A percentile compares a stretch with the other conserved stretches of the same genome.
Evolutionary conservation across 176 grass and related monocot species (phyloP).

Genomic region (Eragrostis nindensis): DNA sequence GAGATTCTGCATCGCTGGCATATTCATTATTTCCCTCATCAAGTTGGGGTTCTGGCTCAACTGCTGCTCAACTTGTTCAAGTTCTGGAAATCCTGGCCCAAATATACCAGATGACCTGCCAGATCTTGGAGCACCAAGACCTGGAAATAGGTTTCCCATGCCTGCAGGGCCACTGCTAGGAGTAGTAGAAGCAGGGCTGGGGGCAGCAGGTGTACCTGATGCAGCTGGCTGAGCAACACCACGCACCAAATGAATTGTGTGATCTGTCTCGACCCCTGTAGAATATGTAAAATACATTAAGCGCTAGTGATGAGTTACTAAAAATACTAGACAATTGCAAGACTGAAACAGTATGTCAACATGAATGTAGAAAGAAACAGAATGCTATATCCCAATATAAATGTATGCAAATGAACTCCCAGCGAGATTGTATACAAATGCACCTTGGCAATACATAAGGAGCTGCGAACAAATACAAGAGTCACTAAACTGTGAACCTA

Average conservation of each 20-base stretch:
- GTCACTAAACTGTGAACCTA: not conserved
- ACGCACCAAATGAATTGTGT: constrained; percentile 98
- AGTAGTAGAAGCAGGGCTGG: constrained; percentile 60
- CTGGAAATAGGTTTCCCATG: constrained; percentile 60
- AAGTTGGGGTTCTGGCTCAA: constrained; percentile 96
- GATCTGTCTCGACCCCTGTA: constrained; percentile 88
- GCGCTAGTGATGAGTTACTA: not conserved
- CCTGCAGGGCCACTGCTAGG: constrained; percentile 52
- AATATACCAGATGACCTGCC: constrained; percentile 50
- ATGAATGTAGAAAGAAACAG: constrained; percentile 11
- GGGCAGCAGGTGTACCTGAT: constrained; percentile 53
- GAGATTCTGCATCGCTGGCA: constrained; percentile 86
- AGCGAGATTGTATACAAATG: not conserved
- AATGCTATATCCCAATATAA: constrained; percentile 16
- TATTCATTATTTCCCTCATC: constrained; percentile 98
- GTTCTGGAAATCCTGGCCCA: constrained; percentile 67
- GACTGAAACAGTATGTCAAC: constrained; percentile 13
- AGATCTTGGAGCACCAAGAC: constrained; percentile 60
- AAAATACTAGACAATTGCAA: constrained; percentile 30
- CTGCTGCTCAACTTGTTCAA: constrained; percentile 92
- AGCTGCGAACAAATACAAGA: not conserved
- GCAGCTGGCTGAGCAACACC: constrained; percentile 55
- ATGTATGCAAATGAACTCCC: not conserved
- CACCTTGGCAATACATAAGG: not conserved
- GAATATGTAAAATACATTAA: constrained; percentile 49